Conservation (phyloP, 2,329 filamentous ascomycete species). For the Xylaria polymorpha region DNA sequence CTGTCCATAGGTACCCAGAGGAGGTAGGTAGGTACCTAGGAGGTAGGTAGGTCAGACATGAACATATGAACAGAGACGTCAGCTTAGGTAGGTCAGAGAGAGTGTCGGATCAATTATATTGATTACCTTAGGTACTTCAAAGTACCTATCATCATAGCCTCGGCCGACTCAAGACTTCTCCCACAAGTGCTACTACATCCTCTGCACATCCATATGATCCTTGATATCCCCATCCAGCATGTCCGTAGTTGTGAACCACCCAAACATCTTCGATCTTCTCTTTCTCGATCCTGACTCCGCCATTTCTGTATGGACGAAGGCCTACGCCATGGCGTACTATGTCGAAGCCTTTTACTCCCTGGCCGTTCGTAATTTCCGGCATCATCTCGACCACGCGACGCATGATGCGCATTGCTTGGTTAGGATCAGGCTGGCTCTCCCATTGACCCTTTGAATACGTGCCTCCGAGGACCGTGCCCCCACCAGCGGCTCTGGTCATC, state of each 20-base stretch:
- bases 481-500: conserved; percentile 83
- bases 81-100: background rate
- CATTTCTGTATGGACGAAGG: conserved; percentile 77
- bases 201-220: conserved; percentile 77
- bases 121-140: too few relatives aligned
- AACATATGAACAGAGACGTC: too few relatives aligned
- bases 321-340: conserved; percentile 86
- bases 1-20: too few relatives aligned
- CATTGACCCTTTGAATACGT: conserved; percentile 83
- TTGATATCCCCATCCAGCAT: conserved; percentile 82
- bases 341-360: conserved; percentile 78
- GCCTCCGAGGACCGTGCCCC: conserved; percentile 88
- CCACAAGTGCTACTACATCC: conserved; percentile 73
- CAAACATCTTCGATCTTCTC: conserved; percentile 72
- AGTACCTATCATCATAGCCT: conserved; percentile 36
- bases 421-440: conserved; percentile 82
- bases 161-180: conserved; percentile 61
- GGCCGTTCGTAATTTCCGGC: conserved; percentile 71
- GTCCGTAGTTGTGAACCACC: conserved; percentile 86
- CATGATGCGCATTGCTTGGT: conserved; percentile 86
- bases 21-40: too few relatives aligned
- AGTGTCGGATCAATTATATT: too few relatives aligned
- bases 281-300: conserved; percentile 80
- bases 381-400: conserved; percentile 74
- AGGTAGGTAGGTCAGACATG: too few relatives aligned